A percentile compares a stretch with the other conserved stretches of the same genome.
These are phyloP conservation scores for Pestalotiopsis sp. DNA, from an alignment of 2,329 filamentous ascomycete genomes.

Conservation along the genomic window DNA sequence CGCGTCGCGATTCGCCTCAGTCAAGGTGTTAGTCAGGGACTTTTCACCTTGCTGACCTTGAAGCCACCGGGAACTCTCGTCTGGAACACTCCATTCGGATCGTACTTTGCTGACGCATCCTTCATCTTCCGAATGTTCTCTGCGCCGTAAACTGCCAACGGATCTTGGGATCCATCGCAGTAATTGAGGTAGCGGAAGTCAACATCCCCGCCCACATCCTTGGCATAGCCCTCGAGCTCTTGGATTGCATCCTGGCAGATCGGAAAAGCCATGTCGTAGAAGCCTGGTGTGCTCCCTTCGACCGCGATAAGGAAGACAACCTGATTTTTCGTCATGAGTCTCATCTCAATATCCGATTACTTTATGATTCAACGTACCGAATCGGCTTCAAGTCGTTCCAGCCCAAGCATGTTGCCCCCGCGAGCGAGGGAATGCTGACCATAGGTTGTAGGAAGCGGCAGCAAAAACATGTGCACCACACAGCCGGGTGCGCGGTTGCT, in stretches of 20 bases:
- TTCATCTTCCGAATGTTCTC: conserved; percentile 33
- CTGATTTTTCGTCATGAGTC: background rate
- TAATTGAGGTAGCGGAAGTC: conserved; percentile 41
- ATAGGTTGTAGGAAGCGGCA: conserved; percentile 39
- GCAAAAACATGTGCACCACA: conserved; percentile 33
- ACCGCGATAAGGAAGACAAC: conserved; percentile 1
- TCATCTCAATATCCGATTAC: background rate
- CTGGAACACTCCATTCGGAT: conserved; percentile 39
- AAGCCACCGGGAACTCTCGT: conserved; percentile 38
- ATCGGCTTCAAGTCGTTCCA: conserved; percentile 35
- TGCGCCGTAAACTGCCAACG: conserved; percentile 34
- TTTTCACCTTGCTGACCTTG: conserved; percentile 23
- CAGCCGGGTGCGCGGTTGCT: conserved; percentile 27
- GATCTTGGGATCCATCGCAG: conserved; percentile 32
- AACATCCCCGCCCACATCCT: conserved; percentile 19
- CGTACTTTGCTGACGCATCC: conserved; percentile 35
- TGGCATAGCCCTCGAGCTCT: conserved; percentile 20
- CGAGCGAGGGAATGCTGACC: conserved; percentile 33
- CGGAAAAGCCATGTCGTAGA: conserved; percentile 29
- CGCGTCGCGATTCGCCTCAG: too few species aligned
- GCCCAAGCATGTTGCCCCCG: conserved; percentile 42
- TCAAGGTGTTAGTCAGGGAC: too few species aligned
- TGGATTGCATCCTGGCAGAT: conserved; percentile 32
- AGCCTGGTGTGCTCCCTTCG: conserved; percentile 16
- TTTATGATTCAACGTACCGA: conserved; percentile 13